Base-by-base conservation (phyloP, 2,329 filamentous ascomycete genomes). In the Pyricularia pennisetigena region DNA sequence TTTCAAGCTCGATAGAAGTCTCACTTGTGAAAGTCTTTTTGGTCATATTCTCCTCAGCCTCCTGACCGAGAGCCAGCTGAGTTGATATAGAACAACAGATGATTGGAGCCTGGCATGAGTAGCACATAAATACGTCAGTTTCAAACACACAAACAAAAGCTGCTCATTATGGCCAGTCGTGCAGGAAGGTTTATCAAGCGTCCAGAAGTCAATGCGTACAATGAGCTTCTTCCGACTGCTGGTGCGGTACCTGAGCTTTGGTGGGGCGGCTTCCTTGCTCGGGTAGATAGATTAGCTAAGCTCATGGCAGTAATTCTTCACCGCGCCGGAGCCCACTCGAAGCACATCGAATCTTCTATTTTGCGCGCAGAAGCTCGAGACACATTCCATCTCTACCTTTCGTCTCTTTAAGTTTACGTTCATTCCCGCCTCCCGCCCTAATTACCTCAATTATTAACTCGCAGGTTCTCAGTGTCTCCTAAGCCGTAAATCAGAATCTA, bases 311-410 rank as follows among this genome's bases (percentile, higher is more conserved):
- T 62, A 62, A 20, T 28, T 26, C 28, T 59, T 67, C 66, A 67
- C 66, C 66, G 66, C 66, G 63, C 26, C 57, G 23, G 49, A 29
- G 30, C 65, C 66, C 66, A 64, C 66, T 67, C 66, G 66, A 67
- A 67, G 29, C 57, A 28, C 57, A 67, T 67, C 66, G 66, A 67
- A 67, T 64, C 57, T 67, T 67, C 66, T 57, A 67, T 67, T 30
- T 32, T 26, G 20, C 14, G 26, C 63, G 23, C 63, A 7, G 29
- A 16, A 41, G 20, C 28, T 35, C 26, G 7, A 26, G 20, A 23
- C 29, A n/a, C 59, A 20, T 62, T 28, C 59, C 59, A 62, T 14
- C 59, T 28, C 24, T 28, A 23, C 16, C 29, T 29, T 67, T 62
- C 24, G 5, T 30, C 20, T 20, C 41, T 35, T 20, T 62, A 29